phyloP scores from a whole-genome alignment of 192 early-diverging fungal genomes.

The Backusella westeae region DNA sequence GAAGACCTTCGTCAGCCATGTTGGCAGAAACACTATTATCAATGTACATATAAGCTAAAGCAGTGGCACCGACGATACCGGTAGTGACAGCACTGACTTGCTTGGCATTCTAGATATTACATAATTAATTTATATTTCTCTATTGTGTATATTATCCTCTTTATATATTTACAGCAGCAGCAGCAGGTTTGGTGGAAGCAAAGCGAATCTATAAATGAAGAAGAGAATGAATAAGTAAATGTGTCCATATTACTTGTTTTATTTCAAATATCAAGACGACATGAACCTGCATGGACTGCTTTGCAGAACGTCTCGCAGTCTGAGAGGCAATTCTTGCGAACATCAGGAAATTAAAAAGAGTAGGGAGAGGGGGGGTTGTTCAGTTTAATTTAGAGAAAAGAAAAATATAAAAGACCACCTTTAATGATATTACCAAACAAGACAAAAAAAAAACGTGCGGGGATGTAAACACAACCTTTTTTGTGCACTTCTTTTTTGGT shows the following conservation, averaged over 20 bases:
- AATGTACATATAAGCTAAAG: constrained; percentile 46
- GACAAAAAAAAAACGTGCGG: not conserved
- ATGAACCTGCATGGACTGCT: constrained; percentile 20
- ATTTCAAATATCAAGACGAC: not conserved
- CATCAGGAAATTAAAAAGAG: constrained; percentile 21
- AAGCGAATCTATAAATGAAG: constrained; percentile 28
- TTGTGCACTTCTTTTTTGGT: not conserved
- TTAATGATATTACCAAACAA: not conserved
- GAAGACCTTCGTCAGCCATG: constrained; percentile 90
- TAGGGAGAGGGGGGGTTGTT: constrained; percentile 1
- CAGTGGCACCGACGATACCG: constrained; percentile 58
- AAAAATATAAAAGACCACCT: not conserved
- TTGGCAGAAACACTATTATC: constrained; percentile 58
- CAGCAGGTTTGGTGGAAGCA: constrained; percentile 36
- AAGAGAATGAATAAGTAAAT: not conserved
- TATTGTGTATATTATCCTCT: not conserved
- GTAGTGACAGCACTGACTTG: constrained; percentile 43
- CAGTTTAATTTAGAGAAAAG: not conserved
- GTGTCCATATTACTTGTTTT: too few species aligned
- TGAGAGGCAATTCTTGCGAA: constrained; percentile 40
- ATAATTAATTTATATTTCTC: not conserved
- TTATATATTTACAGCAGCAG: constrained; percentile 26
- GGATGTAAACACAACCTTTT: not conserved
- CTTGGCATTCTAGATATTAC: constrained; percentile 29
- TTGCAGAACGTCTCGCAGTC: constrained; percentile 32